A percentile compares a stretch with the other conserved stretches of the same genome.
These are phyloP conservation scores for Ceratobasidium theobromae DNA, from an alignment of 1,284 basidiomycete species.

Conservation along the genomic window DNA sequence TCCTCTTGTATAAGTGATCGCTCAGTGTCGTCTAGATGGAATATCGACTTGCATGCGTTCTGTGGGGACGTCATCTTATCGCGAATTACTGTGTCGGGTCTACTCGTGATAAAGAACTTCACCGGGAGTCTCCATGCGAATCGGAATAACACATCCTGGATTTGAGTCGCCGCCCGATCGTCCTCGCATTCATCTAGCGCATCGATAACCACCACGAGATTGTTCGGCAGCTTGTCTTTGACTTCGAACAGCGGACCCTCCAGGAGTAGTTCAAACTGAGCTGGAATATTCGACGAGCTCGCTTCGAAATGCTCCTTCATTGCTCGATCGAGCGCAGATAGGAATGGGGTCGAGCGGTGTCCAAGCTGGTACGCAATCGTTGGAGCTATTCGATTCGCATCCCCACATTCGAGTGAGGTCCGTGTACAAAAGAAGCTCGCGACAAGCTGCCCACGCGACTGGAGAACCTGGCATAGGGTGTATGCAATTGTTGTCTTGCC, in stretches of 20 bases:
- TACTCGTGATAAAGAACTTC: slow-evolving; percentile 1
- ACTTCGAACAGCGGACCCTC: neutral
- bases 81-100: neutral
- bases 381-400: too few relatives aligned
- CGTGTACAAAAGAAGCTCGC: too few relatives aligned
- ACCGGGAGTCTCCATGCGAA: neutral
- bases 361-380: neutral
- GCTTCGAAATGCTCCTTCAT: neutral
- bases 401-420: too few relatives aligned
- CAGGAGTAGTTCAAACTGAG: neutral
- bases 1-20: slow-evolving; percentile 22
- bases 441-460: too few relatives aligned
- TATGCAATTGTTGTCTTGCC: too few relatives aligned
- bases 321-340: neutral
- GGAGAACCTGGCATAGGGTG: too few relatives aligned
- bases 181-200: too few relatives aligned
- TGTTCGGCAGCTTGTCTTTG: neutral
- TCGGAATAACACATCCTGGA: neutral
- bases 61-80: neutral
- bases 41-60: neutral
- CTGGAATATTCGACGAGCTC: neutral
- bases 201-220: slow-evolving; percentile 1
- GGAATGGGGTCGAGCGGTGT: neutral
- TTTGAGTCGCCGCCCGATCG: neutral
- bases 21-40: slow-evolving; percentile 29